Conservation (phyloP, 257 asterid species). For the Solanum bulbocastanum region DNA sequence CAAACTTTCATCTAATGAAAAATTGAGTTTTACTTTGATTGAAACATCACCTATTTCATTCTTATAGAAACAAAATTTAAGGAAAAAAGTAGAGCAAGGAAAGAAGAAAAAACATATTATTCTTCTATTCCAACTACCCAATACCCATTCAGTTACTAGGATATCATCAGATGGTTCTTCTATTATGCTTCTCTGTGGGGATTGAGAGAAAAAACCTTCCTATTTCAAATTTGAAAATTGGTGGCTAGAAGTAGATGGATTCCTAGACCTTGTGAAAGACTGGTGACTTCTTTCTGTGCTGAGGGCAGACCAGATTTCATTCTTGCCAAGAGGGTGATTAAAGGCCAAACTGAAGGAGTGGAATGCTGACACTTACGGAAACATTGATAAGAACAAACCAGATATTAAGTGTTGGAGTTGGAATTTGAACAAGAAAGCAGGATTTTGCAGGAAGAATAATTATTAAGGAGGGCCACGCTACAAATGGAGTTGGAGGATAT, state of each 20-base stretch:
- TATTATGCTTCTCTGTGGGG: neutral
- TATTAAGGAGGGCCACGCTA: neutral
- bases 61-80: neutral
- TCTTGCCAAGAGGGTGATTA: neutral
- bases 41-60: neutral
- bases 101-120: neutral
- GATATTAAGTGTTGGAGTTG: neutral
- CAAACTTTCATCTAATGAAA: neutral
- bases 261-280: neutral
- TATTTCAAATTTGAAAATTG: neutral
- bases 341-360: neutral
- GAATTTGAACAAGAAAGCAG: neutral
- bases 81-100: neutral
- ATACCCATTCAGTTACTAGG: neutral
- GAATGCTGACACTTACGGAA: neutral
- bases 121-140: neutral
- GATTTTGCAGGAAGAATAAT: neutral
- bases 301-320: neutral
- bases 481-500: neutral
- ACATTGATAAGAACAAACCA: neutral
- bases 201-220: neutral
- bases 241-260: neutral
- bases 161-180: neutral
- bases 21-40: neutral
- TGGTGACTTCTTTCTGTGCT: neutral